Percentiles rank a stretch among this genome's conserved stretches.
Conservation (phyloP, 78 protist species). For the Emiliania huxleyi region DNA sequence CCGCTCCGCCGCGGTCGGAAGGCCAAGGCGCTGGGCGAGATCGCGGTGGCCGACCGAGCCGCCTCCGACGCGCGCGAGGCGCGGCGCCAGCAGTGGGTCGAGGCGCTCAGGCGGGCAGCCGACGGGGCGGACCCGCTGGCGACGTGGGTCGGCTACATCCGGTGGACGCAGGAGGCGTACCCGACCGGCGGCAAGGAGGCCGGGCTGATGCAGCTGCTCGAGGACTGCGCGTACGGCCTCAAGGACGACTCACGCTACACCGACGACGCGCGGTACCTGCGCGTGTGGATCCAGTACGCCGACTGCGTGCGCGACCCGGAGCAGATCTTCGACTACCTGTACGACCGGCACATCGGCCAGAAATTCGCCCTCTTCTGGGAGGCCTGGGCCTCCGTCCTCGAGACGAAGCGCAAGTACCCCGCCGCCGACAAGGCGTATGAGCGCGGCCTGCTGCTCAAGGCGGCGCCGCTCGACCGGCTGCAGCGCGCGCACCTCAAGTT, state of each 20-base stretch:
- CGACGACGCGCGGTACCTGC: background rate
- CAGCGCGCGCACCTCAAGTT: background rate
- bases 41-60: no score
- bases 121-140: background rate
- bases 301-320: background rate
- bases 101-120: background rate
- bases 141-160: background rate
- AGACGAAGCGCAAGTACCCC: background rate
- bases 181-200: background rate
- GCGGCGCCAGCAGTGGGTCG: background rate
- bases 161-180: background rate
- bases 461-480: background rate
- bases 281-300: background rate
- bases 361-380: background rate
- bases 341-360: background rate
- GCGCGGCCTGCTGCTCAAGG: background rate
- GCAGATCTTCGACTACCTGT: background rate
- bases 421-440: background rate
- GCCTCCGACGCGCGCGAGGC: background rate
- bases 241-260: background rate
- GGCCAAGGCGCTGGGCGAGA: no score
- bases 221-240: background rate
- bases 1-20: background rate
- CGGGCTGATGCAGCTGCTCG: background rate
- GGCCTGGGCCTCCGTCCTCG: constrained; percentile 5